Evolutionary conservation across 371 early-diverging fungal species (phyloP).

Genomic region (Mortierella sp.): DNA sequence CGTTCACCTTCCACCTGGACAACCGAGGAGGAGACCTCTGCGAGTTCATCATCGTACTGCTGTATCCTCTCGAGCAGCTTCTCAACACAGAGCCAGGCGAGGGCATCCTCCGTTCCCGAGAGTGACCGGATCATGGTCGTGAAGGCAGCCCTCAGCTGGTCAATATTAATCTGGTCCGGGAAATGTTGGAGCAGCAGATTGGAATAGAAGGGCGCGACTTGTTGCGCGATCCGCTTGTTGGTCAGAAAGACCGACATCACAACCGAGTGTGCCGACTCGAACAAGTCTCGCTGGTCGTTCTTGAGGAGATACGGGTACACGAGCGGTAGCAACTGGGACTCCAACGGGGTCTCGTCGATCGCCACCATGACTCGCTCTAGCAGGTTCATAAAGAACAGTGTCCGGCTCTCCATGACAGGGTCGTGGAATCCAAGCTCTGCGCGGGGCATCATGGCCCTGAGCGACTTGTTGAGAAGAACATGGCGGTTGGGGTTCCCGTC

Average conservation of each 20-base stretch:
- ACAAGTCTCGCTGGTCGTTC: conserved; percentile 64
- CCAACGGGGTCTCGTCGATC: conserved; percentile 63
- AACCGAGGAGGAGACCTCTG: conserved; percentile 8
- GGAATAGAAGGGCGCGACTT: conserved; percentile 60
- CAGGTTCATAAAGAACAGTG: conserved; percentile 67
- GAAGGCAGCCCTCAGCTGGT: conserved; percentile 72
- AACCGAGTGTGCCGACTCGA: conserved; percentile 74
- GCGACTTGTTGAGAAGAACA: conserved; percentile 36
- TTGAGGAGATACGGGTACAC: conserved; percentile 69
- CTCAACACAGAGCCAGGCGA: conserved; percentile 72
- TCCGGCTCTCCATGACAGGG: conserved; percentile 60
- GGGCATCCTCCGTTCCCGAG: conserved; percentile 70
- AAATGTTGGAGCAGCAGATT: conserved; percentile 62
- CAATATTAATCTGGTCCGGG: conserved; percentile 68
- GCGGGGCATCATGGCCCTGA: conserved; percentile 45
- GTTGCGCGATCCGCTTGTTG: conserved; percentile 63
- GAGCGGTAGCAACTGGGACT: conserved; percentile 64
- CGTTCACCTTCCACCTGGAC: background rate
- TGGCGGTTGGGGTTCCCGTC: conserved; percentile 20
- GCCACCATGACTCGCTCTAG: conserved; percentile 65
- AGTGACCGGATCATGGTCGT: conserved; percentile 69
- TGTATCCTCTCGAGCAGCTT: conserved; percentile 62
- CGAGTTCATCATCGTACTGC: conserved; percentile 50
- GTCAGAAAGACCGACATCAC: conserved; percentile 67
- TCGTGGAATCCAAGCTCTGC: conserved; percentile 41